Base-by-base conservation (phyloP, 1,284 basidiomycete species). In the Amylostereum areolatum region DNA sequence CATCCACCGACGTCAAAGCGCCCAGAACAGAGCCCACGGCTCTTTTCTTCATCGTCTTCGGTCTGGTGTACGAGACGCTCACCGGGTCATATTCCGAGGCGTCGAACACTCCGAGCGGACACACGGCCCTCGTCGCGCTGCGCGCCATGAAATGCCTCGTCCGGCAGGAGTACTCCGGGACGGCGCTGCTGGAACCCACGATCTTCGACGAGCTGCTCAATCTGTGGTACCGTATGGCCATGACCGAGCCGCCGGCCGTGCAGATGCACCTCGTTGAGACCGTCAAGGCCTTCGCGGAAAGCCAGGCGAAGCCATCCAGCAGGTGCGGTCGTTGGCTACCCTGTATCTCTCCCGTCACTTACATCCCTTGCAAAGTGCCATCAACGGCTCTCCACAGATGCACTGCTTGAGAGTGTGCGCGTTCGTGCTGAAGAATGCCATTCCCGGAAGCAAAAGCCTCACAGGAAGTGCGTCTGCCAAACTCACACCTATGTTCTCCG, bases 171-270 rank as follows among this genome's bases (percentile, higher is more conserved):
- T 91, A 92, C 57, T 81, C 86, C 4, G 96, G 95, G 2, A 80
- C 80, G 30, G 87, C 85, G 0, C 75, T 97, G 40, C 72, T 89
- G 53, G 89, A 95, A 35, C 79, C 81, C 1, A 77, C 83, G 0
- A 81, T 93, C 33, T 96, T 97, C 59, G 90, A 93, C 43, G 96
- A 99, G 68, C 82, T 99, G 48, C 82, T 88, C 60, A 88, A 86
- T 44, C 70, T 98, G 7, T 92, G 85, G 63, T 93, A 96, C 63
- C 82, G 96, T 2, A 83, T 97, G 65, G 89, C 89, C 0, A 84
- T 97, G 77, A 90, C 89, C 2, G 94, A 97, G 62, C 72, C 83
- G 0, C 81, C 89, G 0, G 67, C 62, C 0, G 78, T 94, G 25
- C 90, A 94, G 61, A 67, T 80, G 0, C 79, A 88, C 53, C 77